Percentiles rank a stretch among this genome's conserved stretches.
Conservation (phyloP, 73 alveolate species). For the Uronychia binucleata region DNA sequence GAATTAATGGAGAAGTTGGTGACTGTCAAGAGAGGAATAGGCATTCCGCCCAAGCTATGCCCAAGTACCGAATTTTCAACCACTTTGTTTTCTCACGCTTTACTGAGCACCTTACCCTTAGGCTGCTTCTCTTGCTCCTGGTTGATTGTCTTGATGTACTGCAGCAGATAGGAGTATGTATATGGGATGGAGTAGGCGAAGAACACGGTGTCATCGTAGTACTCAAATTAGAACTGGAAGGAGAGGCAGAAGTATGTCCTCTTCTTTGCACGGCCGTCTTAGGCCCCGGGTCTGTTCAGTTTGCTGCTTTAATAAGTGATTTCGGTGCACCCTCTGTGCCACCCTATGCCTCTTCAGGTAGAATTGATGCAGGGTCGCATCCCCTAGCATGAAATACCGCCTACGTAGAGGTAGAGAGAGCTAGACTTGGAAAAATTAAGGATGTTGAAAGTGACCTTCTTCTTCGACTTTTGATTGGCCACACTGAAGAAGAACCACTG, state of each 20-base stretch:
- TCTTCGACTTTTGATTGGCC: constrained; percentile 64
- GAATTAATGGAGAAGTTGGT: constrained; percentile 42
- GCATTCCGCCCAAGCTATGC: constrained; percentile 69
- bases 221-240: constrained; percentile 67
- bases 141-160: constrained; percentile 39
- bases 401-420: constrained; percentile 64
- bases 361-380: not conserved
- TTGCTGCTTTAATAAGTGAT: constrained; percentile 17
- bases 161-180: constrained; percentile 56
- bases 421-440: constrained; percentile 75
- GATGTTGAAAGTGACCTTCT: constrained; percentile 77
- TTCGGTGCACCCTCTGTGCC: constrained; percentile 15
- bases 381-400: constrained; percentile 15
- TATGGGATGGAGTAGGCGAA: constrained; percentile 81
- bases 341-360: constrained; percentile 8
- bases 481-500: constrained; percentile 89
- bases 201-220: constrained; percentile 69
- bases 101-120: not conserved
- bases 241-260: constrained; percentile 46
- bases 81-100: not conserved
- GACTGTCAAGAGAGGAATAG: constrained; percentile 74
- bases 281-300: constrained; percentile 3
- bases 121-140: not conserved
- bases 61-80: not conserved
- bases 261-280: not conserved